phyloP scores from a whole-genome alignment of 306 rosid genomes.

The Casuarina cunninghamiana region DNA sequence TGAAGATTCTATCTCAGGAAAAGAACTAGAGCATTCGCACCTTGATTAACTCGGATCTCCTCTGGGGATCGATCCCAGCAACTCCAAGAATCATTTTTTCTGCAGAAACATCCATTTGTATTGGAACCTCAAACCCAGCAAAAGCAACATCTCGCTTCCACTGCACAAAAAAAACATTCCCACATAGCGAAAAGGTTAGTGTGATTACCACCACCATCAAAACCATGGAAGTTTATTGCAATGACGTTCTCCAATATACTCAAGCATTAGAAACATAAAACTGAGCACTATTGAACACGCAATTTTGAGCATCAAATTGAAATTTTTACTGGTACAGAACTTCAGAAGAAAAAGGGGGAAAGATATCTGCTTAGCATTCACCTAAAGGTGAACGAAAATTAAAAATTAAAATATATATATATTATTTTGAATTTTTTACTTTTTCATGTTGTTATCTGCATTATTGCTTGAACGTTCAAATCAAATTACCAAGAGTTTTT shows the following conservation, averaged over 20 bases:
- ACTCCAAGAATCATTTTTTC: conserved; percentile 83
- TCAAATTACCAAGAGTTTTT: no score
- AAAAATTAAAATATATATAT: background rate
- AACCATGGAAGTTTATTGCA: background rate
- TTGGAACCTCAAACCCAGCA: conserved; percentile 88
- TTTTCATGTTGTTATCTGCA: background rate
- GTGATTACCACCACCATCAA: background rate
- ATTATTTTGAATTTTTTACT: background rate
- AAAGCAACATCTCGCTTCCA: conserved; percentile 96
- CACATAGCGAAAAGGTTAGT: background rate
- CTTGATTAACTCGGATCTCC: conserved; percentile 83
- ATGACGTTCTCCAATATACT: background rate
- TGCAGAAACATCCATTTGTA: conserved; percentile 92
- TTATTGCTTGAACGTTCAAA: background rate
- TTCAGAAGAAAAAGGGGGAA: background rate
- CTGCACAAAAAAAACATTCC: conserved; percentile 29
- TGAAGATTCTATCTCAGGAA: background rate
- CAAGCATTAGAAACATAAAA: background rate
- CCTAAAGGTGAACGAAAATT: background rate
- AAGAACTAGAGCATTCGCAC: conserved; percentile 31
- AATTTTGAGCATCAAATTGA: background rate
- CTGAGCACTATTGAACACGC: background rate
- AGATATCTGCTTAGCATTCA: background rate
- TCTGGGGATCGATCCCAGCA: conserved; percentile 64
- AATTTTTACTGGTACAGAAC: background rate